A percentile compares a stretch with the other conserved stretches of the same genome.
Conservation (phyloP, 2,329 filamentous ascomycete genomes). For the Botrytis aclada region DNA sequence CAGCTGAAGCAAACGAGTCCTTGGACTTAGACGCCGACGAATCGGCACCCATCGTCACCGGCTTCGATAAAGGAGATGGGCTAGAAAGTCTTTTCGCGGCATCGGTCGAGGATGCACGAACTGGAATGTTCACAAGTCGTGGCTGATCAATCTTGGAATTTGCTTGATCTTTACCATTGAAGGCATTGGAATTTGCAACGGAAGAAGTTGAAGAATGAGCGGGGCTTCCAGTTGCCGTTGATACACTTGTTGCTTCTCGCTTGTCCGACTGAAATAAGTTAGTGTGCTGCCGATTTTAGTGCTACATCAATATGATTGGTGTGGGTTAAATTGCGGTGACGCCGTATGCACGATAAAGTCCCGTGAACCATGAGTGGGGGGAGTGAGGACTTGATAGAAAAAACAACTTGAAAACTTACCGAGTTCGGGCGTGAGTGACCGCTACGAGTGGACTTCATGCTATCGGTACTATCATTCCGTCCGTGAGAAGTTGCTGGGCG, state of each 20-base stretch:
- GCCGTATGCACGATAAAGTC: slow-evolving; percentile 26
- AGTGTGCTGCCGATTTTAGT: slow-evolving; percentile 42
- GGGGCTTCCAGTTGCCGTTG: slow-evolving; percentile 40
- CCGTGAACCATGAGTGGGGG: slow-evolving; percentile 21
- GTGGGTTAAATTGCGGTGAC: slow-evolving; percentile 33
- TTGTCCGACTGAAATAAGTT: slow-evolving; percentile 56
- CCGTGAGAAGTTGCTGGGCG: slow-evolving; percentile 34
- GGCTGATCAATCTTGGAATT: slow-evolving; percentile 51
- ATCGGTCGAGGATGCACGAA: slow-evolving; percentile 58
- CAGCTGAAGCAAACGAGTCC: slow-evolving; percentile 41
- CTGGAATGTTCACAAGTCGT: slow-evolving; percentile 56
- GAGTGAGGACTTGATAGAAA: slow-evolving; percentile 8
- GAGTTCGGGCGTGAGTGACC: slow-evolving; percentile 60
- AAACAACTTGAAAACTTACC: slow-evolving; percentile 50
- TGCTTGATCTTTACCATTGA: slow-evolving; percentile 43
- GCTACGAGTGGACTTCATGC: slow-evolving; percentile 56
- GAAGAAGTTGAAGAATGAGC: slow-evolving; percentile 42
- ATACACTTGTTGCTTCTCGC: slow-evolving; percentile 49
- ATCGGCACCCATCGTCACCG: slow-evolving; percentile 60
- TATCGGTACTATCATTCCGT: slow-evolving; percentile 61
- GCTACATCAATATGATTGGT: slow-evolving; percentile 32
- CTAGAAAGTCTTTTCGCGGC: slow-evolving; percentile 61
- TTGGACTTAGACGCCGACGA: slow-evolving; percentile 45
- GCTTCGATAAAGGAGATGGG: slow-evolving; percentile 73
- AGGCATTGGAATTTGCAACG: slow-evolving; percentile 19